A percentile compares a stretch with the other conserved stretches of the same genome.
phyloP scores from a whole-genome alignment of 331 rosid species.

The Spiraea crenata region DNA sequence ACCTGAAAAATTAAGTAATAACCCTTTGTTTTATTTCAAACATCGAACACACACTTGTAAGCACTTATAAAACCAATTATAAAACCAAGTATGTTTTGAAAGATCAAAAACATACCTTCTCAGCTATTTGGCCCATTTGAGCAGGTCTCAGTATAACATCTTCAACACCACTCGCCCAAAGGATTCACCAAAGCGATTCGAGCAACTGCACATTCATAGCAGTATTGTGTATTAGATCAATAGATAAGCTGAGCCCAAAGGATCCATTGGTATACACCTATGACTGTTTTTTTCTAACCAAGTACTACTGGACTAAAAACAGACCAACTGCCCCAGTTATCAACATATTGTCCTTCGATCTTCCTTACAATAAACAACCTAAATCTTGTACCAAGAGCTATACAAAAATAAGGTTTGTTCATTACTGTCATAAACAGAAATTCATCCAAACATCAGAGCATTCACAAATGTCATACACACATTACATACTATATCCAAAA shows the following conservation, averaged over 20 bases:
- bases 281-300: background rate
- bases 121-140: conserved; percentile 86
- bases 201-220: conserved; percentile 59
- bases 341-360: background rate
- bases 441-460: background rate
- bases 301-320: background rate
- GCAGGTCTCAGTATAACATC: conserved; percentile 93
- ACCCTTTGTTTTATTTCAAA: background rate
- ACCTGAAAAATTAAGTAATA: conserved; percentile 50
- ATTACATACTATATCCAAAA: too few species aligned
- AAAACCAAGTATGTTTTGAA: background rate
- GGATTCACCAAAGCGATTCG: conserved; percentile 99
- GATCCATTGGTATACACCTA: background rate
- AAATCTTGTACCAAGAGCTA: background rate
- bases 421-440: background rate
- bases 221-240: conserved; percentile 3
- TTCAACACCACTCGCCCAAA: conserved; percentile 95
- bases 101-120: conserved; percentile 53
- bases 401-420: background rate
- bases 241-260: background rate
- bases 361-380: too few species aligned
- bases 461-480: too few species aligned
- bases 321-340: background rate
- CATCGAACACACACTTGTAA: background rate
- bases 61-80: background rate